Evolutionary conservation across 2,329 filamentous ascomycete species (phyloP), one percentile per base, ranked within the genome.

Genomic region (Aspergillus cejpii): DNA sequence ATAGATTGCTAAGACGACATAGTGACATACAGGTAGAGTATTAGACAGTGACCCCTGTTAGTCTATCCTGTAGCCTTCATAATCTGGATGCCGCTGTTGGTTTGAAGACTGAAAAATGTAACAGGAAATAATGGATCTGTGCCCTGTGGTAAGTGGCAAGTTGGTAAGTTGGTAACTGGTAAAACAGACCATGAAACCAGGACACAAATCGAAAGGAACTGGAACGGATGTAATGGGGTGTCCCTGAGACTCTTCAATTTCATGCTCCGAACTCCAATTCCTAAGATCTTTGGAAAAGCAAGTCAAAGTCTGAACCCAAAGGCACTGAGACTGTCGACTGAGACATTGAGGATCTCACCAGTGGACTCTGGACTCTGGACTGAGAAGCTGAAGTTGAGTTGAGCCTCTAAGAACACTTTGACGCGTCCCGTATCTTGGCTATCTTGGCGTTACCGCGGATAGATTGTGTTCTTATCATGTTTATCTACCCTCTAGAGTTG

Each of bases 371-470:
- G 41, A n/a, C n/a, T n/a, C n/a, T n/a, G n/a, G n/a, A n/a, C n/a
- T n/a, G n/a, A n/a, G n/a, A n/a, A n/a, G n/a, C n/a, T n/a, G n/a
- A n/a, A n/a, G n/a, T n/a, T n/a, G n/a, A n/a, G n/a, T n/a, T n/a
- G n/a, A n/a, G n/a, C n/a, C n/a, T n/a, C 47, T 33, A 45, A 15
- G 19, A 41, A 21, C 28, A 15, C 21, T 19, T 37, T 27, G n/a
- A 15, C 31, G 39, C 8, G 27, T 47, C 43, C 43, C 49, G 49
- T 40, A 43, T 49, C 50, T 54, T 52, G 48, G 50, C 31, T 40
- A 43, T 49, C 50, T 54, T 52, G 48, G 50, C 31, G 17, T 34
- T 10, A 19, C 10, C 17, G 31, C 7, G 4, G 10, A 34, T 20
- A 20, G 6, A 19, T 19, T 3, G 17, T 15, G 15, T 5, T 20